phyloP scores from a whole-genome alignment of 345 rosid genomes.

The Linum usitatissimum region DNA sequence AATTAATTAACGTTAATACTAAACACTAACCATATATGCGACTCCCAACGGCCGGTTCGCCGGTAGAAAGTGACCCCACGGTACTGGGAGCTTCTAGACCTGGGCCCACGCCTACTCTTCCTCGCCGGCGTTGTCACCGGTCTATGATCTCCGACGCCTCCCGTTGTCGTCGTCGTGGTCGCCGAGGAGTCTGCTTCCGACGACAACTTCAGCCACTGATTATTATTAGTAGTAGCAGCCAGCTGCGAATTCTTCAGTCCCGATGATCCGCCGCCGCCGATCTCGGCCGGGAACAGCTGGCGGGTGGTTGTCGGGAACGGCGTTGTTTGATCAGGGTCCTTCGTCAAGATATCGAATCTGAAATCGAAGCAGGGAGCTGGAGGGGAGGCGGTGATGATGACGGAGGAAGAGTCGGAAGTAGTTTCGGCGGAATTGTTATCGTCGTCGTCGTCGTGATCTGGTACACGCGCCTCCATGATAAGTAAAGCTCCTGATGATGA shows the following conservation, averaged over 20 bases:
- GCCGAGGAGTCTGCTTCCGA: conserved; percentile 19
- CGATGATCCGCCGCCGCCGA: conserved; percentile 10
- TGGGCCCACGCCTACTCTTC: conserved; percentile 25
- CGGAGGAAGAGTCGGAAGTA: conserved; percentile 40
- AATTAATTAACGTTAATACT: too few species aligned
- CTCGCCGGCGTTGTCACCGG: conserved; percentile 31
- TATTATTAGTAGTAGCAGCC: conserved; percentile 11
- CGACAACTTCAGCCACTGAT: conserved; percentile 41
- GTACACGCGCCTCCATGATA: background rate
- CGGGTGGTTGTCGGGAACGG: conserved; percentile 14
- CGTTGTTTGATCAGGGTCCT: conserved; percentile 6
- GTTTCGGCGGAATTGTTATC: conserved; percentile 36
- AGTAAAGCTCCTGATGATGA: background rate
- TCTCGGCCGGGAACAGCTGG: conserved; percentile 44
- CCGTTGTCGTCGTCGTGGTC: conserved; percentile 9
- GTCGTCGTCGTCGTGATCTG: conserved; percentile 13
- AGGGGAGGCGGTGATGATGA: conserved; percentile 22
- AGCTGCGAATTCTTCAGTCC: conserved; percentile 8
- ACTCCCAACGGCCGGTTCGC: conserved; percentile 28
- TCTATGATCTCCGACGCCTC: conserved; percentile 20
- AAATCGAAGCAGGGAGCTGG: conserved; percentile 17
- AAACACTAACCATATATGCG: conserved; percentile 20
- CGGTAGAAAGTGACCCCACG: conserved; percentile 26
- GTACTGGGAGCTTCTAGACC: conserved; percentile 26
- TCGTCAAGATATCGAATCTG: conserved; percentile 36